Evolutionary conservation across 1,284 basidiomycete species (phyloP).

Genomic region (Malassezia caprae): DNA sequence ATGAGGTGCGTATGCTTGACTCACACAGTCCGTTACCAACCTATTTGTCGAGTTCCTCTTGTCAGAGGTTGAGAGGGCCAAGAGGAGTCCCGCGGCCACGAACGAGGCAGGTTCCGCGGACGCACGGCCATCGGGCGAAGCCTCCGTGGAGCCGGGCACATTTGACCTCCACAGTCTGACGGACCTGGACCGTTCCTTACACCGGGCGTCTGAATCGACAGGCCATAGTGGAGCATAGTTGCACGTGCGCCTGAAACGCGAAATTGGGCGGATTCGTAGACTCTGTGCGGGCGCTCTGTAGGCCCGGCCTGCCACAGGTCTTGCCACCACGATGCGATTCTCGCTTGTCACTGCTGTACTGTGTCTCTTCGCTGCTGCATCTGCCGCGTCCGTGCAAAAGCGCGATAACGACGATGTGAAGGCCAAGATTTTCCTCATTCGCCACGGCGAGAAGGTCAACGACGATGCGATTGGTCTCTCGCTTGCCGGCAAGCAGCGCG

Average conservation of each 20-base stretch:
- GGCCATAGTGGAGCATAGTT: background rate
- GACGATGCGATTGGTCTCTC: slow-evolving; percentile 14
- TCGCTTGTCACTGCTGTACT: background rate
- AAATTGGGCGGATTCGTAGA: background rate
- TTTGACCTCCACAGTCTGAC: slow-evolving; percentile 8
- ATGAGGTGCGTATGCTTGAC: background rate
- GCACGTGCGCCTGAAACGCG: background rate
- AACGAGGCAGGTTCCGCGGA: background rate
- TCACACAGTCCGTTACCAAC: slow-evolving; percentile 34
- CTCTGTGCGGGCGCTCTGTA: background rate
- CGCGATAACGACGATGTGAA: background rate
- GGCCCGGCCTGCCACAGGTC: too few relatives aligned
- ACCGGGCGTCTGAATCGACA: background rate
- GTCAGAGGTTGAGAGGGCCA: slow-evolving; percentile 34
- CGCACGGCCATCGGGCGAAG: background rate
- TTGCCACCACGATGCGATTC: background rate
- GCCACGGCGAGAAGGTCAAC: slow-evolving; percentile 18
- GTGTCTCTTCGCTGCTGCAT: background rate
- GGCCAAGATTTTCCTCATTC: slow-evolving; percentile 10
- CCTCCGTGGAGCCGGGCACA: background rate
- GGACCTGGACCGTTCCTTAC: background rate
- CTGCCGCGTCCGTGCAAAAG: background rate
- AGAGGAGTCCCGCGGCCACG: background rate
- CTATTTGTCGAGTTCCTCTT: slow-evolving; percentile 46
- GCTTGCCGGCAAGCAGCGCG: slow-evolving; percentile 7